phyloP scores from a whole-genome alignment of 2,329 filamentous ascomycete species.

The Leptographium flavum region DNA sequence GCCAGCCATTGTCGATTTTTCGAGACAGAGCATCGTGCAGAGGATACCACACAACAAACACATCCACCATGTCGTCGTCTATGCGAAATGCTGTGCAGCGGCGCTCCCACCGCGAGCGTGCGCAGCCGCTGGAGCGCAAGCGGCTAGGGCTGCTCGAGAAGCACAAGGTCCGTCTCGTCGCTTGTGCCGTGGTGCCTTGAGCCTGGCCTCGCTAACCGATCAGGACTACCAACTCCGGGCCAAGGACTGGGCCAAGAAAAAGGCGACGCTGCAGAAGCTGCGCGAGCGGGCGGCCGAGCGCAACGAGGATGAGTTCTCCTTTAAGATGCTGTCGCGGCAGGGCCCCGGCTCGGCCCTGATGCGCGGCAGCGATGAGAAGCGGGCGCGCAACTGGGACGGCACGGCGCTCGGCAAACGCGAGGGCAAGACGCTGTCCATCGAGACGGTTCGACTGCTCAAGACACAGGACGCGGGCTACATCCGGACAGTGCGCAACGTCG shows the following conservation, averaged over 20 bases:
- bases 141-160: constrained; percentile 92
- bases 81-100: constrained; percentile 17
- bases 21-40: background rate
- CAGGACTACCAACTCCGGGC: constrained; percentile 31
- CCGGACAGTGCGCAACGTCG: constrained; percentile 45
- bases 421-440: constrained; percentile 37
- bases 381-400: constrained; percentile 33
- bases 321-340: constrained; percentile 48
- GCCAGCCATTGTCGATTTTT: too few relatives aligned
- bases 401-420: constrained; percentile 43
- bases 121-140: constrained; percentile 68
- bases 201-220: background rate
- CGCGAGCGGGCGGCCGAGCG: constrained; percentile 47
- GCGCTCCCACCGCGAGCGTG: constrained; percentile 70
- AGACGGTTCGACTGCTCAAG: constrained; percentile 49
- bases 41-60: background rate
- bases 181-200: background rate
- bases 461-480: constrained; percentile 55
- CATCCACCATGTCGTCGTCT: constrained; percentile 12
- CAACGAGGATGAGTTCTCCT: constrained; percentile 63
- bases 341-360: constrained; percentile 37
- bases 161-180: constrained; percentile 51
- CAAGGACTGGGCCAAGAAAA: constrained; percentile 52
- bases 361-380: constrained; percentile 20
- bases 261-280: constrained; percentile 43